Evolutionary conservation across 768 basidiomycete species (phyloP).

Genomic region (Lactarius hatsudake): DNA sequence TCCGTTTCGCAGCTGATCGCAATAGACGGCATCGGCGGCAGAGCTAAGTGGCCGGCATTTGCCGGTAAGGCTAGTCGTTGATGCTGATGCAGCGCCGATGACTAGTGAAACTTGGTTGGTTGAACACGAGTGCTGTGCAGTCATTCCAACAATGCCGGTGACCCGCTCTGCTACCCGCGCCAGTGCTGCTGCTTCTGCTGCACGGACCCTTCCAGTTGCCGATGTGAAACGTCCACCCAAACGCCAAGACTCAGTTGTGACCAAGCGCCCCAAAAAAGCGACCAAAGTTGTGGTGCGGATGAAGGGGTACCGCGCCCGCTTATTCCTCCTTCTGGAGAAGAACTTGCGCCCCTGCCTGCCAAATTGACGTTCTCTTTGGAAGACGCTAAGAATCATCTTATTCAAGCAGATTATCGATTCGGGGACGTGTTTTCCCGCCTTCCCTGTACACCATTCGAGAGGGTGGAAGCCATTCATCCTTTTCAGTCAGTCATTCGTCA

Average conservation of each 20-base stretch:
- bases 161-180: slow-evolving; percentile 31
- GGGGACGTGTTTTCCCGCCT: slow-evolving; percentile 59
- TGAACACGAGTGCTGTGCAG: slow-evolving; percentile 1
- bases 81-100: neutral
- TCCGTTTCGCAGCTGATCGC: neutral
- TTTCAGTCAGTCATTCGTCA: slow-evolving; percentile 54
- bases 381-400: slow-evolving; percentile 71
- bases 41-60: neutral
- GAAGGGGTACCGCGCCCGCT: neutral
- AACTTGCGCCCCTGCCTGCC: slow-evolving; percentile 54
- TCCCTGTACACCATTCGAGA: slow-evolving; percentile 74
- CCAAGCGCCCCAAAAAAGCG: slow-evolving; percentile 15
- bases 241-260: slow-evolving; percentile 1
- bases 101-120: neutral
- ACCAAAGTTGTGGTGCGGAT: slow-evolving; percentile 10
- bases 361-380: slow-evolving; percentile 73
- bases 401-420: slow-evolving; percentile 66
- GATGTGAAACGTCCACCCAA: slow-evolving; percentile 13
- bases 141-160: slow-evolving; percentile 25
- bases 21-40: neutral
- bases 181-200: slow-evolving; percentile 4
- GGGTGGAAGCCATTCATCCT: slow-evolving; percentile 73
- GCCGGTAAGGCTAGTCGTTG: slow-evolving; percentile 1
- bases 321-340: slow-evolving; percentile 7
- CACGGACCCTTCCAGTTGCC: neutral